A percentile compares a stretch with the other conserved stretches of the same genome.
phyloP scores from a whole-genome alignment of 345 rosid genomes.

The Passiflora organensis region DNA sequence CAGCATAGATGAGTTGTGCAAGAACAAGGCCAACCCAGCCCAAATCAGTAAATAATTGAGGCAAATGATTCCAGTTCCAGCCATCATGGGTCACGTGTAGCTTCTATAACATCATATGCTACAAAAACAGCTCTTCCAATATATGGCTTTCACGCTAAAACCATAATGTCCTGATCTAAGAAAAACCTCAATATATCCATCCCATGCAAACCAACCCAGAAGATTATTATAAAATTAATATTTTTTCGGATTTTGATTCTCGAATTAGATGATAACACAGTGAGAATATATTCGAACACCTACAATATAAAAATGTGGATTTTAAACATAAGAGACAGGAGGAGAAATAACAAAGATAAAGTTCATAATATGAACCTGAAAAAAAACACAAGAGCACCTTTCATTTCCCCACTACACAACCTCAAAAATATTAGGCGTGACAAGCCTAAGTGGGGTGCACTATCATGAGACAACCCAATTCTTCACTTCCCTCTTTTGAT shows the following conservation, averaged over 20 bases:
- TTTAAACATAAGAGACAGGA: background rate
- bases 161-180: background rate
- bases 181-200: background rate
- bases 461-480: conserved; percentile 54
- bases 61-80: too few relatives aligned
- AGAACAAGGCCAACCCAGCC: background rate
- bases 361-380: conserved; percentile 27
- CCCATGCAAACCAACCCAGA: conserved; percentile 1
- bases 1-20: background rate
- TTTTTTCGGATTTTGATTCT: too few relatives aligned
- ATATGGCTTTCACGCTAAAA: conserved; percentile 29
- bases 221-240: too few relatives aligned
- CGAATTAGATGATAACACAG: background rate
- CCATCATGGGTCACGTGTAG: conserved; percentile 21
- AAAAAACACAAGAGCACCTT: conserved; percentile 23
- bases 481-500: conserved; percentile 3
- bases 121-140: conserved; percentile 14
- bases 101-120: conserved; percentile 12
- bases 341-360: background rate
- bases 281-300: background rate
- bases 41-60: background rate
- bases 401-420: conserved; percentile 36
- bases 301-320: background rate
- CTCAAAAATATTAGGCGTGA: conserved; percentile 86
- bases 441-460: conserved; percentile 82